Percentiles rank a stretch among this genome's conserved stretches.
These are phyloP conservation scores for Astrothelium macrocarpum DNA, from an alignment of 495 filamentous ascomycete genomes.

Conservation along the genomic window DNA sequence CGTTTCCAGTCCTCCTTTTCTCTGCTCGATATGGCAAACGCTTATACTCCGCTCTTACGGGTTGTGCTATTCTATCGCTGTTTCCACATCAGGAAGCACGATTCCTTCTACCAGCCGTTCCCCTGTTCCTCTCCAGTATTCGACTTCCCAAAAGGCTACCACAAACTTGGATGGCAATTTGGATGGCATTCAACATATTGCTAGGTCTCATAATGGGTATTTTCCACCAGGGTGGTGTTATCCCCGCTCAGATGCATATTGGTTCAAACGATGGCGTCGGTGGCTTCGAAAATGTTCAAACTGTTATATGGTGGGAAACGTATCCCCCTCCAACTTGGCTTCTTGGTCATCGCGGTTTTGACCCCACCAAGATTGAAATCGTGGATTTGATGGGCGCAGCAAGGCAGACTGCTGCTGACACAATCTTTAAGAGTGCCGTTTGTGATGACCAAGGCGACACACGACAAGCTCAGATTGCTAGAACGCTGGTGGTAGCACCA, in stretches of 20 bases:
- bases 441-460: slow-evolving; percentile 37
- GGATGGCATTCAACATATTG: slow-evolving; percentile 74
- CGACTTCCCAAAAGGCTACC: slow-evolving; percentile 48
- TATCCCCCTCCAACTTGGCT: slow-evolving; percentile 92
- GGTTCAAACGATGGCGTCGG: slow-evolving; percentile 12
- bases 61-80: slow-evolving; percentile 65
- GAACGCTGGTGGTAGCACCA: slow-evolving; percentile 33
- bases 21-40: slow-evolving; percentile 44
- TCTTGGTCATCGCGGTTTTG: slow-evolving; percentile 48
- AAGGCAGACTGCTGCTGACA: slow-evolving; percentile 48
- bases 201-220: slow-evolving; percentile 79
- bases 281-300: slow-evolving; percentile 39
- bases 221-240: slow-evolving; percentile 89
- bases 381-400: slow-evolving; percentile 74
- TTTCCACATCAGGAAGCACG: slow-evolving; percentile 93
- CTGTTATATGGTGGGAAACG: slow-evolving; percentile 94
- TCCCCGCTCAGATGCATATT: slow-evolving; percentile 61
- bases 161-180: slow-evolving; percentile 52
- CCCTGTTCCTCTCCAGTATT: slow-evolving; percentile 77
- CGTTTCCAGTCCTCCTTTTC: slow-evolving; percentile 53
- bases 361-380: slow-evolving; percentile 55
- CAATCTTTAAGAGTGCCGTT: slow-evolving; percentile 47
- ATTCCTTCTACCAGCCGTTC: slow-evolving; percentile 80
- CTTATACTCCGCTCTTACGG: slow-evolving; percentile 70
- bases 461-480: not conserved